Conservation (phyloP, 1,139 yeast species). For the Tardiomyces blankii region DNA sequence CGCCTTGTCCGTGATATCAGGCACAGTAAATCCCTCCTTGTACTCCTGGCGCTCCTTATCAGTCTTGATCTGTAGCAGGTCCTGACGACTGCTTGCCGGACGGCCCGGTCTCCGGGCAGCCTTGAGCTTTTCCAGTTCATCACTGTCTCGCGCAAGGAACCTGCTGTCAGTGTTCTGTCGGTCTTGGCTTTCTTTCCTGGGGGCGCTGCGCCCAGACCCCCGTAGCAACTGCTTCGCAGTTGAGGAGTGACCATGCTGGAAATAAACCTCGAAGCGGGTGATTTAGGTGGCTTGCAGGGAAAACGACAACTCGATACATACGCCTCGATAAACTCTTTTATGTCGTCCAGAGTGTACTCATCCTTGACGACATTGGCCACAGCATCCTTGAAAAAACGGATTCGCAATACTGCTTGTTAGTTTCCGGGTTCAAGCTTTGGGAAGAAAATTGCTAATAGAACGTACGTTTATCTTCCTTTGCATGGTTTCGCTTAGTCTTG, state of each 20-base stretch:
- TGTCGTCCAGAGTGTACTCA: slow-evolving; percentile 43
- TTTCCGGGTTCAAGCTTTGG: no score
- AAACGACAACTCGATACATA: slow-evolving; percentile 24
- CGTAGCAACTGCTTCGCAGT: no score
- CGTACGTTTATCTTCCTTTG: slow-evolving; percentile 26
- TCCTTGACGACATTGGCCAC: slow-evolving; percentile 35
- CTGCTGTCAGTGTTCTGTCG: neutral
- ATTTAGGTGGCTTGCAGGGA: no score
- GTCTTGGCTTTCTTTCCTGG: no score
- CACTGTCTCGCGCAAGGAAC: slow-evolving; percentile 44
- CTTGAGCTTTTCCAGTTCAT: slow-evolving; percentile 51
- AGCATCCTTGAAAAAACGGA: slow-evolving; percentile 55
- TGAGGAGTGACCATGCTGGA: no score
- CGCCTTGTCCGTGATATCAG: slow-evolving; percentile 52
- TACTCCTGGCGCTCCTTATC: slow-evolving; percentile 53
- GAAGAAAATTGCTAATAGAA: neutral
- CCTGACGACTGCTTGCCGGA: slow-evolving; percentile 66
- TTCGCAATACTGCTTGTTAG: slow-evolving; percentile 36
- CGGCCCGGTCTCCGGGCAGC: slow-evolving; percentile 72
- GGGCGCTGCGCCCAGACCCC: no score
- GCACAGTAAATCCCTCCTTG: slow-evolving; percentile 59
- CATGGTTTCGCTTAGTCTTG: slow-evolving; percentile 52
- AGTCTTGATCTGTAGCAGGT: slow-evolving; percentile 47
- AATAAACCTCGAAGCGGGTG: no score
- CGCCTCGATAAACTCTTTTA: slow-evolving; percentile 48